phyloP scores from a whole-genome alignment of 2,329 filamentous ascomycete species.

The Kalmusia sp. region DNA sequence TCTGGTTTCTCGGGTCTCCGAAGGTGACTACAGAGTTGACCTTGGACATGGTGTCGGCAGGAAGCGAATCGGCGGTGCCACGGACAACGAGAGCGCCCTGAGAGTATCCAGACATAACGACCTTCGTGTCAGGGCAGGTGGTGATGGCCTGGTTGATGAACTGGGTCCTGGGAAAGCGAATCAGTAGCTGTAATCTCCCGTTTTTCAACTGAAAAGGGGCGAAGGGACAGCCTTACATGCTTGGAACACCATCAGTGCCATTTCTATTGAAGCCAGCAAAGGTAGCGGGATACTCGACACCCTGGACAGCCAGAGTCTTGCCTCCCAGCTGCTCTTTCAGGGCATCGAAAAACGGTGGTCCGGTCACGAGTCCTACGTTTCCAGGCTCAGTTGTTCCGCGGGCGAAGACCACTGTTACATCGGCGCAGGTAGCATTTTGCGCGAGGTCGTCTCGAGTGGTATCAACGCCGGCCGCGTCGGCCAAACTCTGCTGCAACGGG shows the following conservation, averaged over 20 bases:
- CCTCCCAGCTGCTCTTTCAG: conserved; percentile 11
- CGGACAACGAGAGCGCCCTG: conserved; percentile 24
- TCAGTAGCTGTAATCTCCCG: too few relatives aligned
- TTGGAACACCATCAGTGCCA: conserved; percentile 13
- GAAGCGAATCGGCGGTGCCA: conserved; percentile 12
- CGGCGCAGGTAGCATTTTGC: not conserved
- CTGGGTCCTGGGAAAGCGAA: conserved; percentile 2
- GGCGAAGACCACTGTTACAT: not conserved
- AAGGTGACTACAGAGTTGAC: conserved; percentile 14
- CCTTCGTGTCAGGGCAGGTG: conserved; percentile 19
- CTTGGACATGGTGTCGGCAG: conserved; percentile 14
- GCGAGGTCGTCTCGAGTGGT: conserved; percentile 11
- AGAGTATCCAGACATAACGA: conserved; percentile 21
- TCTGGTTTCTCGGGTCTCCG: conserved; percentile 13
- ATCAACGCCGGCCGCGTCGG: conserved; percentile 4
- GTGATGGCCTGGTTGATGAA: conserved; percentile 15
- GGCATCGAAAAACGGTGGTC: conserved; percentile 31
- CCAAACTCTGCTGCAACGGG: conserved; percentile 8
- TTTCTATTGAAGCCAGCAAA: conserved; percentile 16
- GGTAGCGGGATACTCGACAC: conserved; percentile 17
- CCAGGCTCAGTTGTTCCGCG: conserved; percentile 1
- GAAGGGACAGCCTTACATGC: conserved; percentile 11
- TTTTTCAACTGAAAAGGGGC: too few relatives aligned
- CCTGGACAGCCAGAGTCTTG: conserved; percentile 17
- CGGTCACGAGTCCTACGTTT: conserved; percentile 47